phyloP scores from a whole-genome alignment of 176 grass and related monocot species.

The Miscanthus lutarioriparius region DNA sequence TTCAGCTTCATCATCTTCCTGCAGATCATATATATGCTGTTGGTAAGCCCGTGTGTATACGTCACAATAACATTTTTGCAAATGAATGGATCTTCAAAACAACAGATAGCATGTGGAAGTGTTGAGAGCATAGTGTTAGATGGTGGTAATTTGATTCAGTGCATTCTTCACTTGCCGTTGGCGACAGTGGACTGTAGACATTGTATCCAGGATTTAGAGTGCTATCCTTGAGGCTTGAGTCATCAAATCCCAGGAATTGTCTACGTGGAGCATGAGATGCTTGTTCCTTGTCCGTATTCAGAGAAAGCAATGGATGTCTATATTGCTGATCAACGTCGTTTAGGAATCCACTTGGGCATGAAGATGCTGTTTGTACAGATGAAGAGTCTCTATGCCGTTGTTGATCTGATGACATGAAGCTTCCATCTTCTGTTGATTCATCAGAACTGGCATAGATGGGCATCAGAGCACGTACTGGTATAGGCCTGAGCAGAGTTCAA shows the following conservation, averaged over 20 bases:
- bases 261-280: slow-evolving; percentile 15
- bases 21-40: slow-evolving; percentile 37
- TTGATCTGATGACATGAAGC: slow-evolving; percentile 34
- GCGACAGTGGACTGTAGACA: slow-evolving; percentile 19
- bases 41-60: background rate
- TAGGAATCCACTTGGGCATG: slow-evolving; percentile 59
- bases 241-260: slow-evolving; percentile 36
- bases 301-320: slow-evolving; percentile 32
- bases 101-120: background rate
- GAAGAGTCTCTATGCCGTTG: slow-evolving; percentile 24
- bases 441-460: slow-evolving; percentile 33
- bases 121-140: slow-evolving; percentile 39
- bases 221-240: slow-evolving; percentile 24
- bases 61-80: background rate
- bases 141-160: slow-evolving; percentile 24
- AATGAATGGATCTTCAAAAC: slow-evolving; percentile 3
- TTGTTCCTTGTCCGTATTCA: slow-evolving; percentile 26
- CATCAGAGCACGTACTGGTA: slow-evolving; percentile 18
- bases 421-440: slow-evolving; percentile 42
- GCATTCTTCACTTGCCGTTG: slow-evolving; percentile 28
- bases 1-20: slow-evolving; percentile 59
- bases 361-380: slow-evolving; percentile 36
- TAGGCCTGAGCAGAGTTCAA: slow-evolving; percentile 34
- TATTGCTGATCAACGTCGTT: slow-evolving; percentile 15
- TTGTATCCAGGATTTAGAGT: slow-evolving; percentile 28